Base-by-base conservation (phyloP, 352 stramenopile species). In the Thalassiosira allenii region DNA sequence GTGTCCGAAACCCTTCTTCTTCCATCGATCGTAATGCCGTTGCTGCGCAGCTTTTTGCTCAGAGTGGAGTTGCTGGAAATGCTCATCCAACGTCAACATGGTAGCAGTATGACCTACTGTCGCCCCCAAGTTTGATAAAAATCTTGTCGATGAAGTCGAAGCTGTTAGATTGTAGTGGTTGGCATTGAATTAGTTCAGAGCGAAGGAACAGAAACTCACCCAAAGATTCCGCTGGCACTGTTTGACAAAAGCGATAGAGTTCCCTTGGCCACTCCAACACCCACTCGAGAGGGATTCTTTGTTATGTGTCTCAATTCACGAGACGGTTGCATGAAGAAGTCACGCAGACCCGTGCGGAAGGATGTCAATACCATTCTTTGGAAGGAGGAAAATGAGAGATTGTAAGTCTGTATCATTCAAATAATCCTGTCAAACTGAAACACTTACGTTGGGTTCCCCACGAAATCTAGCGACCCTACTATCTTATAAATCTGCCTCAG, bases 381-480 rank as follows among this genome's bases (percentile, higher is more conserved):
- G n/a, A n/a, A n/a, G n/a, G n/a, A n/a, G n/a, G n/a, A n/a, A n/a
- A n/a, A n/a, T n/a, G n/a, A n/a, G n/a, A n/a, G n/a, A n/a, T n/a
- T n/a, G n/a, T n/a, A n/a, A n/a, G n/a, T n/a, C n/a, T n/a, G n/a
- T n/a, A n/a, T n/a, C n/a, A n/a, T n/a, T n/a, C n/a, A n/a, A n/a
- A n/a, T n/a, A n/a, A n/a, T n/a, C n/a, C n/a, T n/a, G n/a, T n/a
- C n/a, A n/a, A n/a, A n/a, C n/a, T n/a, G n/a, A n/a, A n/a, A n/a
- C n/a, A n/a, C n/a, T n/a, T n/a, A n/a, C n/a, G 81, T 91, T 34
- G 89, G 91, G 74, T 95, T 95, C n/a, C 91, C 91, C 59, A 95
- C 81, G 72, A 94, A 93, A 70, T 95, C 91, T 66, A 95, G 54
- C 14, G 90, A 93, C n/a, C 91, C 91, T 49, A 93, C 79, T 47